These are phyloP conservation scores for Omphalea diandra DNA, from an alignment of 441 rosid genomes.

Conservation along the genomic window DNA sequence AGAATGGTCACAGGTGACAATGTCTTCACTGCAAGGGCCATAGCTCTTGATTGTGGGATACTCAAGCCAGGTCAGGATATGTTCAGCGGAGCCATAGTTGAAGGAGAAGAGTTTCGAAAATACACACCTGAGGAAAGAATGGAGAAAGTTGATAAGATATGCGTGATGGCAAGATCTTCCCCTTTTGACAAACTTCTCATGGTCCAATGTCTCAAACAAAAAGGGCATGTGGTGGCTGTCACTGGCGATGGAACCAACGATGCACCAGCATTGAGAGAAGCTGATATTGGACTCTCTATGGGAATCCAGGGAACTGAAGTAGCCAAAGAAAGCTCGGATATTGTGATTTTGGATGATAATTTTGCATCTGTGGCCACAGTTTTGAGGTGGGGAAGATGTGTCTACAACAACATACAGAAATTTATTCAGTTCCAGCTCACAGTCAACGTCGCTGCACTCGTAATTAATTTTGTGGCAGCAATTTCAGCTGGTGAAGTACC, in stretches of 20 bases:
- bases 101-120: constrained; percentile 38
- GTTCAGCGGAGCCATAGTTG: constrained; percentile 23
- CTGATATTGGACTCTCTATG: constrained; percentile 55
- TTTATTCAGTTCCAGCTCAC: constrained; percentile 48
- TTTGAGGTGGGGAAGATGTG: constrained; percentile 42
- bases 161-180: constrained; percentile 53
- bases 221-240: constrained; percentile 52
- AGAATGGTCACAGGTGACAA: constrained; percentile 57
- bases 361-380: constrained; percentile 38
- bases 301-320: constrained; percentile 63
- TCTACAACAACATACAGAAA: constrained; percentile 43
- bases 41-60: constrained; percentile 48
- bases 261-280: constrained; percentile 54
- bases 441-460: constrained; percentile 37
- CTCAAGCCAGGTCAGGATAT: constrained; percentile 30
- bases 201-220: constrained; percentile 47
- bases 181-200: constrained; percentile 54
- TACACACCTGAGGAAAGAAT: constrained; percentile 41
- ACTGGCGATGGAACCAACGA: constrained; percentile 61
- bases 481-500: constrained; percentile 10
- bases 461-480: constrained; percentile 42
- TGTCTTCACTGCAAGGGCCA: constrained; percentile 42
- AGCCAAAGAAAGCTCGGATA: constrained; percentile 56
- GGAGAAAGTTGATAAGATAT: constrained; percentile 42
- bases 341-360: constrained; percentile 40